These are phyloP conservation scores for Lachnellula arida DNA, from an alignment of 2,329 filamentous ascomycete species.

Conservation along the genomic window DNA sequence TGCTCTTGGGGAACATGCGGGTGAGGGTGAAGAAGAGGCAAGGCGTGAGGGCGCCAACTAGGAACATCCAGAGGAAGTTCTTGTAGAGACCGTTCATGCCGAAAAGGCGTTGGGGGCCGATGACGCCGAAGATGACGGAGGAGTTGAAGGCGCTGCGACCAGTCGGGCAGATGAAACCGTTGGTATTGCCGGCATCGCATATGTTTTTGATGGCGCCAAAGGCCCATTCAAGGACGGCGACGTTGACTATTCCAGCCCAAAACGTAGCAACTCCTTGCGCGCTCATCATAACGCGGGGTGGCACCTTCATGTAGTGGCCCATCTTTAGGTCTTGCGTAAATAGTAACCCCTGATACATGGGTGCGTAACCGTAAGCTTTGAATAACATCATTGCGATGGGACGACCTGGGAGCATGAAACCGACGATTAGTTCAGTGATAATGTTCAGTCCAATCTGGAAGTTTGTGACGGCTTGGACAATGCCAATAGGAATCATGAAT, in stretches of 20 bases:
- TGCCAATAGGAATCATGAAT: slow-evolving; percentile 34
- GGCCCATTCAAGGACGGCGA: slow-evolving; percentile 58
- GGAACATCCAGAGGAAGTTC: slow-evolving; percentile 65
- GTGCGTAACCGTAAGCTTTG: slow-evolving; percentile 61
- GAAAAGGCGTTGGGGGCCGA: slow-evolving; percentile 68
- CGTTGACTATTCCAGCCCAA: slow-evolving; percentile 62
- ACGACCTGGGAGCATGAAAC: slow-evolving; percentile 48
- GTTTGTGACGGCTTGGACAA: slow-evolving; percentile 45
- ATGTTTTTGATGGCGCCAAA: slow-evolving; percentile 58
- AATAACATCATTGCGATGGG: slow-evolving; percentile 76
- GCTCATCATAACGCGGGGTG: slow-evolving; percentile 62
- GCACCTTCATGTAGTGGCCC: slow-evolving; percentile 51
- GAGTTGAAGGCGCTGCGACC: slow-evolving; percentile 58
- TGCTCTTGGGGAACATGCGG: slow-evolving; percentile 54
- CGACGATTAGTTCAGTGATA: slow-evolving; percentile 45
- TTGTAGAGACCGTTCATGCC: slow-evolving; percentile 57
- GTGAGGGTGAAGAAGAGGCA: slow-evolving; percentile 53
- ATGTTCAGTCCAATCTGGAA: slow-evolving; percentile 45
- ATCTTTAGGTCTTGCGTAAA: slow-evolving; percentile 48
- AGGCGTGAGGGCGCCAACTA: slow-evolving; percentile 59
- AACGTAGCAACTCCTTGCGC: slow-evolving; percentile 62
- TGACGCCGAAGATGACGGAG: slow-evolving; percentile 68
- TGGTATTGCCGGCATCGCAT: slow-evolving; percentile 51
- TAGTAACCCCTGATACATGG: slow-evolving; percentile 42
- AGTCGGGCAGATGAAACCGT: slow-evolving; percentile 48